Base-by-base conservation (phyloP, 352 stramenopile genomes). In the Heterotrichella gracilis region DNA sequence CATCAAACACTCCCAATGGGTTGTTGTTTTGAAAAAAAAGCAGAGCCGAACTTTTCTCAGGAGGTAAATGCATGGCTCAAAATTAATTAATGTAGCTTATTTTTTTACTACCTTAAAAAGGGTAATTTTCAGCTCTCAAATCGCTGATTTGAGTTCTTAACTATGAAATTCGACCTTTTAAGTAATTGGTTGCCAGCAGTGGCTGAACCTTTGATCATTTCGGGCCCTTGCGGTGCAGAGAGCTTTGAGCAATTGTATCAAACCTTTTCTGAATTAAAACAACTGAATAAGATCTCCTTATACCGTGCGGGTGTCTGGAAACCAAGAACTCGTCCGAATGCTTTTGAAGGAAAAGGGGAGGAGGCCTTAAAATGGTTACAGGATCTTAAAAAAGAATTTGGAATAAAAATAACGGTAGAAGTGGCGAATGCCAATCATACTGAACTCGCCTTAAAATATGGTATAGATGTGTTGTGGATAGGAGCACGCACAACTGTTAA, bases 101-200 rank as follows among this genome's bases (percentile, higher is more conserved):
- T 53, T 53, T 53, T 53, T 53, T 17, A 53, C 9, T 53, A 53
- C 32, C 32, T 53, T 53, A 53, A 53, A 53, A 53, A 53, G 32
- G 32, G 32, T 53, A 53, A 53, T 53, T 53, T 53, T 53, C 32
- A 9, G 32, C 32, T 9, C 32, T 9, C 32, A 53, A 53, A 53
- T n/a, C 9, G n/a, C 9, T 17, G 32, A n/a, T 53, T 53, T 53
- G 32, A 17, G 9, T 17, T n/a, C n/a, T 53, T 53, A 53, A 53
- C n/a, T 9, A 53, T 53, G 32, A 53, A 53, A 53, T 53, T 53
- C n/a, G 9, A 53, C 9, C 32, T 17, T 53, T 53, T 53, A 53
- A 53, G n/a, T 53, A 53, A 9, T n/a, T 53, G 32, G 32, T 53
- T 53, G n/a, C 32, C 32, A 17, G 32, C 32, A 53, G 32, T 53